Conservation (phyloP, 2,329 filamentous ascomycete genomes). For the Neopestalotiopsis clavispora region DNA sequence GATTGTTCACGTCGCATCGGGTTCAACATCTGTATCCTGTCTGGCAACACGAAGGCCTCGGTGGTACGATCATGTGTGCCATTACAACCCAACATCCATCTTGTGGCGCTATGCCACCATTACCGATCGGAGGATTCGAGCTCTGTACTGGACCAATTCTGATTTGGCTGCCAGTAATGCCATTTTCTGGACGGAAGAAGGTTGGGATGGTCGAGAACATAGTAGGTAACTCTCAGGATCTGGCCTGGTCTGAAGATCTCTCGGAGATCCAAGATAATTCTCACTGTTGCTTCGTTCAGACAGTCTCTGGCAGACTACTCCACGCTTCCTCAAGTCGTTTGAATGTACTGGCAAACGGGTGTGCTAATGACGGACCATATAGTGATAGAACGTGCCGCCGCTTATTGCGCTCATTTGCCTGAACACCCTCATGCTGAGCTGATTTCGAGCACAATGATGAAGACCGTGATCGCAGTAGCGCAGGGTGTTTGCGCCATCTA, state of each 20-base stretch:
- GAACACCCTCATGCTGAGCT: background rate
- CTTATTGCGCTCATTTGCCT: constrained; percentile 16
- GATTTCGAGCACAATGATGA: constrained; percentile 12
- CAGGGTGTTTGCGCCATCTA: constrained; percentile 13
- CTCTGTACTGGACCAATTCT: constrained; percentile 26
- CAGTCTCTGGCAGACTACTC: no score
- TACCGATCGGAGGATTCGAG: constrained; percentile 31
- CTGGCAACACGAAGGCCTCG: background rate
- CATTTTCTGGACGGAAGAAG: constrained; percentile 32
- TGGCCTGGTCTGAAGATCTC: no score
- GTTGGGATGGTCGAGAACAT: constrained; percentile 35
- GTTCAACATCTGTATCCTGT: background rate
- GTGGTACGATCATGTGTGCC: background rate
- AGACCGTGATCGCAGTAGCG: constrained; percentile 22
- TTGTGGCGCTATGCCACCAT: constrained; percentile 32
- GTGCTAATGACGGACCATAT: background rate
- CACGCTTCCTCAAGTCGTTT: no score
- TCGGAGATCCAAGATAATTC: background rate
- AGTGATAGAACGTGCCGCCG: constrained; percentile 20
- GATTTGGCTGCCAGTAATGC: constrained; percentile 35
- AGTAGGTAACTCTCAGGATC: background rate
- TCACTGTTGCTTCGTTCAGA: no score
- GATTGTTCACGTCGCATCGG: background rate
- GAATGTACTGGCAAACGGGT: no score
- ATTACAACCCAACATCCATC: constrained; percentile 3